These are phyloP conservation scores for Suhomyces chickasaworum DNA, from an alignment of 1,139 yeast genomes.

Conservation along the genomic window DNA sequence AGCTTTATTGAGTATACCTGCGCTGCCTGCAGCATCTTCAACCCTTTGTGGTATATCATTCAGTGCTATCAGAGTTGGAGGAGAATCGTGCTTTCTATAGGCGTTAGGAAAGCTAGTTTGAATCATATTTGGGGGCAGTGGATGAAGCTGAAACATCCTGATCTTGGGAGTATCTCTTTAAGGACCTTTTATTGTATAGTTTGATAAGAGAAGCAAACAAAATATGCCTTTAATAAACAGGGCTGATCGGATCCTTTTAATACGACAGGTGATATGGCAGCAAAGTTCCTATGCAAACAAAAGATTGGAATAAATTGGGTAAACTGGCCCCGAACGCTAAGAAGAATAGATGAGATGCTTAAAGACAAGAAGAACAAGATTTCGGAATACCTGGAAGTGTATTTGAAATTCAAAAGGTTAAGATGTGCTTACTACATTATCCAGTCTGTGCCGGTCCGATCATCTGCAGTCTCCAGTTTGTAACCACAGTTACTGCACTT, in stretches of 20 bases:
- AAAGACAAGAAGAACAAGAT: background rate
- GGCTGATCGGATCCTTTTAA: background rate
- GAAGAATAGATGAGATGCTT: background rate
- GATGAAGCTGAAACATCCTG: background rate
- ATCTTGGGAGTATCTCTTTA: background rate
- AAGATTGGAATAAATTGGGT: background rate
- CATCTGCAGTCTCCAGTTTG: conserved; percentile 1
- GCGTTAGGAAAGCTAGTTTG: background rate
- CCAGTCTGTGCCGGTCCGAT: conserved; percentile 2
- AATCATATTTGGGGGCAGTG: background rate
- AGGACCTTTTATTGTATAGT: background rate
- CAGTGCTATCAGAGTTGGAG: background rate
- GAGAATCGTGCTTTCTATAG: background rate
- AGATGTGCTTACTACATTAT: background rate
- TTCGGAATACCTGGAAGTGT: background rate
- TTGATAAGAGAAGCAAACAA: background rate
- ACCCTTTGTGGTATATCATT: background rate
- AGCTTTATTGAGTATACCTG: background rate
- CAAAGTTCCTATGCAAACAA: background rate
- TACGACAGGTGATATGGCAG: background rate
- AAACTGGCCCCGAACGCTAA: background rate
- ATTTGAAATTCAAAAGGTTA: background rate
- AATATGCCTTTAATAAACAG: background rate
- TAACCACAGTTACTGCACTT: conserved; percentile 5
- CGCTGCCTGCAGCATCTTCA: conserved; percentile 8